These are phyloP conservation scores for Diaporthe sp. DNA, from an alignment of 2,329 filamentous ascomycete genomes.

Conservation along the genomic window DNA sequence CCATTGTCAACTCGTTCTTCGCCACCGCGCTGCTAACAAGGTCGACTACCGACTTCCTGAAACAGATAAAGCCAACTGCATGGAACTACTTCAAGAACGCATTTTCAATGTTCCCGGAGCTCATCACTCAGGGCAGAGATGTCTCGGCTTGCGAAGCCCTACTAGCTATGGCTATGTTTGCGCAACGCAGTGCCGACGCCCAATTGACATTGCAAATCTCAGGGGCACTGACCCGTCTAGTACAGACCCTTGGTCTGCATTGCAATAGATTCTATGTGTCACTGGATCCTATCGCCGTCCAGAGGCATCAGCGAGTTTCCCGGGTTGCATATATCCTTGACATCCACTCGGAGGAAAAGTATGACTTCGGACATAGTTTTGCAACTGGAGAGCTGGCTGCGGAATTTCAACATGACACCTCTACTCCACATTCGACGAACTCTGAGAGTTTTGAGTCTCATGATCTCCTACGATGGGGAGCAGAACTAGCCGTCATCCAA, in stretches of 20 bases:
- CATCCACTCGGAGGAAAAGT: not conserved
- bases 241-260: not conserved
- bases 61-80: not conserved
- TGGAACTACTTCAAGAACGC: conserved; percentile 6
- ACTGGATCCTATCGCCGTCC: not conserved
- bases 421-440: not conserved
- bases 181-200: not conserved
- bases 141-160: not conserved
- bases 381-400: not conserved
- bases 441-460: not conserved
- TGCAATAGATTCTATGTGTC: not conserved
- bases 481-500: not conserved
- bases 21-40: not conserved
- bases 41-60: not conserved
- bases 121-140: not conserved
- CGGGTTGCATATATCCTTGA: not conserved
- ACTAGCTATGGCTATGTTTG: not conserved
- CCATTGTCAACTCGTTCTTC: conserved; percentile 4
- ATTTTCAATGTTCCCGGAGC: not conserved
- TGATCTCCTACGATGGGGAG: not conserved
- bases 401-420: not conserved
- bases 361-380: not conserved
- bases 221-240: not conserved
- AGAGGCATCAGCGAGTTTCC: not conserved
- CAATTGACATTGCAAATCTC: not conserved